These are phyloP conservation scores for Xylariales sp. DNA, from an alignment of 2,329 filamentous ascomycete species.

Conservation along the genomic window DNA sequence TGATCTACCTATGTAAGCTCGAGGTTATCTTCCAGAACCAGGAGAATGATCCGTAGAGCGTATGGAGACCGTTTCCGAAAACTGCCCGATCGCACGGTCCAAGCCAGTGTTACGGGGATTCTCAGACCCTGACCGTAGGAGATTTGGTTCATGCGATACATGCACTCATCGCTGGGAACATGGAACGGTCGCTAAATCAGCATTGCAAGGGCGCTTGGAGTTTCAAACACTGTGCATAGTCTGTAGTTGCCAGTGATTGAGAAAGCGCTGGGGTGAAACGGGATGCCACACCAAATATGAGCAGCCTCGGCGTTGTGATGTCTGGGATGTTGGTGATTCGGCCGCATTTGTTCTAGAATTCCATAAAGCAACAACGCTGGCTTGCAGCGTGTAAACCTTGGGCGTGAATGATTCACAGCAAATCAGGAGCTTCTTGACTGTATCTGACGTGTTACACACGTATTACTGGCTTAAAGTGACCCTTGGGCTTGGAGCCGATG, in stretches of 20 bases:
- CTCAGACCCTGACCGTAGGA: neutral
- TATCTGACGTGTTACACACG: too few relatives aligned
- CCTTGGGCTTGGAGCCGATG: too few relatives aligned
- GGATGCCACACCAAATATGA: neutral
- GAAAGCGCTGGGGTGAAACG: neutral
- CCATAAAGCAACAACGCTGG: too few relatives aligned
- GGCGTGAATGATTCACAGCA: too few relatives aligned
- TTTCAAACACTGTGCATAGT: neutral
- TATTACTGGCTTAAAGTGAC: too few relatives aligned
- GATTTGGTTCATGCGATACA: slow-evolving; percentile 6
- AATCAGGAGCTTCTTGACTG: too few relatives aligned
- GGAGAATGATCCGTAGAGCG: too few relatives aligned
- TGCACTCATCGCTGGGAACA: slow-evolving; percentile 1
- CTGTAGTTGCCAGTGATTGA: neutral
- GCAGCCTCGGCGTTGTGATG: neutral
- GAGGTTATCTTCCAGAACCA: too few relatives aligned
- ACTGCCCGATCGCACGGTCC: neutral
- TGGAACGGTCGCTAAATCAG: neutral
- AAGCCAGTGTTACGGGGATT: neutral
- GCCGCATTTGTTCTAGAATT: too few relatives aligned
- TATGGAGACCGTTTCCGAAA: slow-evolving; percentile 1
- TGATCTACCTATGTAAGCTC: too few relatives aligned
- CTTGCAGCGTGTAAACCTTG: too few relatives aligned
- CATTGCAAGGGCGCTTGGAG: neutral
- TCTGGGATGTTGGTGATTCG: neutral